Base-by-base conservation (phyloP, 163 green algal species). In the Scenedesmus sp. region DNA sequence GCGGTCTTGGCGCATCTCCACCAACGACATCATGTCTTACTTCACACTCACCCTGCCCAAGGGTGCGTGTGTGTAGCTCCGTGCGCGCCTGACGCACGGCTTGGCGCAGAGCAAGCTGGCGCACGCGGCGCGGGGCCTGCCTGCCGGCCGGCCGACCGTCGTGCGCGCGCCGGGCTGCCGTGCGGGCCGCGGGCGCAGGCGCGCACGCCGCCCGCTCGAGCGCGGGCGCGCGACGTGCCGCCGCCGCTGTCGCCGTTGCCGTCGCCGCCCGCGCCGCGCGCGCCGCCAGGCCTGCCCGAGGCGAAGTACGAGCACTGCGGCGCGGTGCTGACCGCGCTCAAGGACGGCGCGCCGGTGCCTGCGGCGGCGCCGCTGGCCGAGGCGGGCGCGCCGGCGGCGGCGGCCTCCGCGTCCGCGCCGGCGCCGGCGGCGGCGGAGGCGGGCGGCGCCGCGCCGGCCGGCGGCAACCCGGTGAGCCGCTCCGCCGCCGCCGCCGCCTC, bases 301-400 rank as follows among this genome's bases (percentile, higher is more conserved):
- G 36, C 54, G 20, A 78, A 70, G 54, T 78, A 78, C 28, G 70
- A 66, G 39, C 70, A 67, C 54, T 60, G 66, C 56, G 63, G 67
- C n/a, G 70, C 54, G 33, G 56, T 78, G 26, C 56, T 78, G 36
- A 69, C 70, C 22, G 54, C 54, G n/a, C 18, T 78, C 39, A 69
- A 51, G 20, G 70, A 78, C 26, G 70, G 70, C 28, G 11, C 26
- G 39, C 54, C 70, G 33, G 56, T 78, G 34, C 70, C 70, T 69
- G 70, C n/a, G 57, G 70, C 70, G 33, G 42, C 54, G 39, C 53
- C 70, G 15, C 11, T 63, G 11, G 34, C 56, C n/a, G 54, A 31
- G 33, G 2, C 53, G 42, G 5, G 50, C 44, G 33, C 22, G 17
- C 47, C 50, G 4, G 26, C 54, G 45, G n/a, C 22, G 13, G 36